These are phyloP conservation scores for Aspergillus transmontanensis DNA, from an alignment of 2,329 filamentous ascomycete species.

Conservation along the genomic window DNA sequence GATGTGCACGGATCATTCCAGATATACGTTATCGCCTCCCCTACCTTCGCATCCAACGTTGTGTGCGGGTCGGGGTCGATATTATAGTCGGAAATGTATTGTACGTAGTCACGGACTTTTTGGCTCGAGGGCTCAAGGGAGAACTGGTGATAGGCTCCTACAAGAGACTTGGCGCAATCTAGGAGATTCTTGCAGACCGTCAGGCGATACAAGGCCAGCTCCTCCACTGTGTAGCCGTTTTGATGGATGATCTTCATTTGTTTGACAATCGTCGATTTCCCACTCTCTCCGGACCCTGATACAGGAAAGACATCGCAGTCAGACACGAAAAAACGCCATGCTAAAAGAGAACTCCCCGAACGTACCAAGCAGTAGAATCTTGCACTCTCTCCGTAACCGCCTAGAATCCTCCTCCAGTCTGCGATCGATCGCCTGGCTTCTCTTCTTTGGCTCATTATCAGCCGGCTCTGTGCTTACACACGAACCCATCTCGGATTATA, in stretches of 20 bases:
- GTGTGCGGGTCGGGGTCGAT: conserved; percentile 89
- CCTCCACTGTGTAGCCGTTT: conserved; percentile 93
- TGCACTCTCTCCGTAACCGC: conserved; percentile 94
- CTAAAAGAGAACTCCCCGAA: conserved; percentile 5
- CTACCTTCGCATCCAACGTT: conserved; percentile 77
- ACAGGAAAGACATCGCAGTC: conserved; percentile 14
- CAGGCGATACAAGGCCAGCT: conserved; percentile 88
- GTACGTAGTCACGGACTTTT: conserved; percentile 71
- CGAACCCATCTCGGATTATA: conserved; percentile 68
- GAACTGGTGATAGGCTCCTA: conserved; percentile 89
- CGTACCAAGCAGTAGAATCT: conserved; percentile 88
- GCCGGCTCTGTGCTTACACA: conserved; percentile 84
- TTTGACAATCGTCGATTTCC: conserved; percentile 98
- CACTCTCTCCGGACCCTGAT: conserved; percentile 92
- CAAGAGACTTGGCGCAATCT: conserved; percentile 92
- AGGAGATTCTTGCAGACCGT: conserved; percentile 98
- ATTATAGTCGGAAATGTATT: conserved; percentile 83
- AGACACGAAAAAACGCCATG: not conserved
- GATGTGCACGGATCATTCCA: conserved; percentile 88
- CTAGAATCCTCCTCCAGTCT: conserved; percentile 92
- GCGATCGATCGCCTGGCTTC: conserved; percentile 93
- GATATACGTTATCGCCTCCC: conserved; percentile 78
- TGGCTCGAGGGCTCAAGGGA: conserved; percentile 75
- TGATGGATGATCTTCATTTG: conserved; percentile 99
- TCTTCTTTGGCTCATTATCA: conserved; percentile 85